Percentiles rank a stretch among this genome's conserved stretches.
phyloP scores from a whole-genome alignment of 768 basidiomycete genomes.

The Panus rudis region DNA sequence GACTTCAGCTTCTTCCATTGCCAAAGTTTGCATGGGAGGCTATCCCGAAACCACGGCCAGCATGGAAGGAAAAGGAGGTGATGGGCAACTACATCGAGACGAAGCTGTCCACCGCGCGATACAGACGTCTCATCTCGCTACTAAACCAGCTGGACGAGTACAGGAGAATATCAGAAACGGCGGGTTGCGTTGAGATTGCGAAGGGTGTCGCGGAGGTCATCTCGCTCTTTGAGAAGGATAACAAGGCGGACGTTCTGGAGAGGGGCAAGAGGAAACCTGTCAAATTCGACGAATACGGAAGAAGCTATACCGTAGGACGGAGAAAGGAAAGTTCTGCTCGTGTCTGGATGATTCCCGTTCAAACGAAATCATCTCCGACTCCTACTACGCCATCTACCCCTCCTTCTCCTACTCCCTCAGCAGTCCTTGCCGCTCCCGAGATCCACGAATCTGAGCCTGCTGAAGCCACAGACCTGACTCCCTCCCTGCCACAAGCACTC shows the following conservation, averaged over 20 bases:
- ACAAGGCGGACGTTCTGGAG: conserved; percentile 48
- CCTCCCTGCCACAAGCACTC: conserved; percentile 6
- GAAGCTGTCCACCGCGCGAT: conserved; percentile 60
- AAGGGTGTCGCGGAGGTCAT: conserved; percentile 45
- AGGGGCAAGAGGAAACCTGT: conserved; percentile 47
- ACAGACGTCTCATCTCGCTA: conserved; percentile 54
- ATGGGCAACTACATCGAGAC: conserved; percentile 52
- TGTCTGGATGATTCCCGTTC: conserved; percentile 85
- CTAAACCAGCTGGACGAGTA: conserved; percentile 64
- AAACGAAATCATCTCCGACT: conserved; percentile 14
- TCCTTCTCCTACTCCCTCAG: conserved; percentile 6
- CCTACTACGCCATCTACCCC: conserved; percentile 1
- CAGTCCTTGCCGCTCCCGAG: background rate
- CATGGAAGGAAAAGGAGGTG: conserved; percentile 64
- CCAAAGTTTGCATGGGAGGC: conserved; percentile 59
- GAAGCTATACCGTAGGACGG: conserved; percentile 80
- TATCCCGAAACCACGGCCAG: conserved; percentile 49
- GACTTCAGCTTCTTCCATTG: conserved; percentile 69
- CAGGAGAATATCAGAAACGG: conserved; percentile 49
- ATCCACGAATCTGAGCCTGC: conserved; percentile 2
- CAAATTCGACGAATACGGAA: conserved; percentile 65
- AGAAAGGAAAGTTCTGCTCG: conserved; percentile 87
- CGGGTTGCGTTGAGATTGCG: conserved; percentile 52
- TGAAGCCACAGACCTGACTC: conserved; percentile 8
- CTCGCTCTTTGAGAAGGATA: conserved; percentile 51